Percentiles rank a stretch among this genome's conserved stretches.
These are phyloP conservation scores for Populus alba DNA, from an alignment of 345 rosid species.

Conservation along the genomic window DNA sequence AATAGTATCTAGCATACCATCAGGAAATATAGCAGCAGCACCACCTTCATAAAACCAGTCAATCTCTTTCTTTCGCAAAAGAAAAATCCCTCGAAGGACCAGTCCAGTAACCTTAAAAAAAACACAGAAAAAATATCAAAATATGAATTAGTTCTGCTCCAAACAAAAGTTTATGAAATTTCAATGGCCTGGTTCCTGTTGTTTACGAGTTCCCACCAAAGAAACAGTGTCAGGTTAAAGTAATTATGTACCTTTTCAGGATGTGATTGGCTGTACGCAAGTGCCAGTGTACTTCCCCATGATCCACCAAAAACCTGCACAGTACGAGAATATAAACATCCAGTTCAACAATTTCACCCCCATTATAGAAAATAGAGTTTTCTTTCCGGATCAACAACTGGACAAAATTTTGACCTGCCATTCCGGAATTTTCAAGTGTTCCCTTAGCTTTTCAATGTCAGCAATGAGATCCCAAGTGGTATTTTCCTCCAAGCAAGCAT, in stretches of 20 bases:
- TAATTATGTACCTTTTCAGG: conserved; percentile 63
- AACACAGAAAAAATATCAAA: conserved; percentile 11
- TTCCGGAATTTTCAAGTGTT: conserved; percentile 73
- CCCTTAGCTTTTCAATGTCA: conserved; percentile 85
- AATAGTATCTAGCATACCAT: conserved; percentile 49
- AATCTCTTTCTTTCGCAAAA: conserved; percentile 88
- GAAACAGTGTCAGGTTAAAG: conserved; percentile 7
- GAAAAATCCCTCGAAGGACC: conserved; percentile 88
- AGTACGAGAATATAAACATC: not conserved
- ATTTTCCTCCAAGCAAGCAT: conserved; percentile 91
- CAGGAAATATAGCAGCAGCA: conserved; percentile 92
- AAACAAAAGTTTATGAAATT: not conserved
- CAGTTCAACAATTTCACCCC: not conserved
- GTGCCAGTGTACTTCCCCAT: conserved; percentile 97
- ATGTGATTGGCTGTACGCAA: conserved; percentile 81
- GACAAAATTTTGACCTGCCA: conserved; percentile 62
- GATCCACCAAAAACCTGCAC: conserved; percentile 91
- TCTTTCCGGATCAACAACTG: not conserved
- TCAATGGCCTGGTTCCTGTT: not conserved
- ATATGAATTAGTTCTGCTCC: not conserved
- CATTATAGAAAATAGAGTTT: not conserved
- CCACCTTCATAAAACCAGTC: conserved; percentile 98
- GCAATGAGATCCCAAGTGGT: conserved; percentile 86
- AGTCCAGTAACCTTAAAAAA: conserved; percentile 70
- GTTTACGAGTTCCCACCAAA: conserved; percentile 1